These are phyloP conservation scores for Arctium minus DNA, from an alignment of 129 eudicot genomes.

Conservation along the genomic window DNA sequence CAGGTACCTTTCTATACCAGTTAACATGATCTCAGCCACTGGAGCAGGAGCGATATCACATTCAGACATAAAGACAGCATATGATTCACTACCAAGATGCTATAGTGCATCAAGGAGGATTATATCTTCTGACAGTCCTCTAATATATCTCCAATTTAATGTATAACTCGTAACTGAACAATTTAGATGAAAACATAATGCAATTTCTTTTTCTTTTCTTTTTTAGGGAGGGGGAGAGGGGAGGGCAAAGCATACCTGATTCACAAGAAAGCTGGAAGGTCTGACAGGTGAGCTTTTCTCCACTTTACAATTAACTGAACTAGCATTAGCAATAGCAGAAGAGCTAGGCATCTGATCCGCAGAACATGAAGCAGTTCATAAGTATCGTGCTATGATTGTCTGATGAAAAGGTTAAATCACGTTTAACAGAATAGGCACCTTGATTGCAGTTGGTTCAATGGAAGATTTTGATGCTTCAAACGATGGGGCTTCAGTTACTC, in stretches of 20 bases:
- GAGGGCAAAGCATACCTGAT: constrained; percentile 11
- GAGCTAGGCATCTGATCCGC: constrained; percentile 36
- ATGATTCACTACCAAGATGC: too few species aligned
- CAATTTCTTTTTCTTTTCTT: too few species aligned
- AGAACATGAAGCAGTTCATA: too few species aligned
- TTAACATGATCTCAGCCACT: too few species aligned
- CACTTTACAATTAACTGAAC: constrained; percentile 44
- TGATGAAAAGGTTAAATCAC: background rate
- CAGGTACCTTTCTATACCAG: background rate
- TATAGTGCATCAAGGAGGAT: too few species aligned
- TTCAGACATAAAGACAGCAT: too few species aligned
- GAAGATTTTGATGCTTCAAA: constrained; percentile 75
- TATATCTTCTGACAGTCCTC: too few species aligned
- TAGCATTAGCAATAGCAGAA: constrained; percentile 46
- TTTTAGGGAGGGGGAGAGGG: background rate
- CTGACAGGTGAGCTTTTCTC: constrained; percentile 37
- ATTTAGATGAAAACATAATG: background rate
- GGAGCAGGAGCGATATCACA: too few species aligned
- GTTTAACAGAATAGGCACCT: constrained; percentile 37
- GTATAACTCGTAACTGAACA: too few species aligned
- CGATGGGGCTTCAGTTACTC: constrained; percentile 61
- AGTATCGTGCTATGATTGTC: too few species aligned
- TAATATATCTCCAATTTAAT: too few species aligned
- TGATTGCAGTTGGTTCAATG: constrained; percentile 59
- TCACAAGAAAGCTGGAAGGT: constrained; percentile 60